Conservation (phyloP, 805 yeast species). For the Zygotorulaspora chibaensis region DNA sequence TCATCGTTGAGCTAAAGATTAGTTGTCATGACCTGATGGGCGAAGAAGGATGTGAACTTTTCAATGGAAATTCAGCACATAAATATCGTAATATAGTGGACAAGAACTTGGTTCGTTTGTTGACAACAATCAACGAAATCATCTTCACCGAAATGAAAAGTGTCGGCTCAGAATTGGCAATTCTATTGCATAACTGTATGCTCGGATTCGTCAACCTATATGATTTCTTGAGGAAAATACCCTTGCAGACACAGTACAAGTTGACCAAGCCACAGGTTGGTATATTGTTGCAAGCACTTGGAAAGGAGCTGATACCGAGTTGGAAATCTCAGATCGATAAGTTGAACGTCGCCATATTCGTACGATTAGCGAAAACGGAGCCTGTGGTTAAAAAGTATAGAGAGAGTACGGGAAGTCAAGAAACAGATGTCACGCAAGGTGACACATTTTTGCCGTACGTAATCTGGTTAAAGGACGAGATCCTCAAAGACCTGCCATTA, state of each 20-base stretch:
- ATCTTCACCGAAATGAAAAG: slow-evolving; percentile 13
- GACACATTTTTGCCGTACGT: slow-evolving; percentile 17
- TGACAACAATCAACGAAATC: slow-evolving; percentile 13
- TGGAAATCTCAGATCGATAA: slow-evolving; percentile 27
- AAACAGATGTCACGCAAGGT: slow-evolving; percentile 12
- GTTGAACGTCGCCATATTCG: slow-evolving; percentile 21
- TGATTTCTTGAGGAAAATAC: slow-evolving; percentile 22
- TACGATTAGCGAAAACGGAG: slow-evolving; percentile 11
- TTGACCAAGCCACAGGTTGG: slow-evolving; percentile 19
- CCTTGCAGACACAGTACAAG: slow-evolving; percentile 17
- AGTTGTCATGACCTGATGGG: slow-evolving; percentile 14
- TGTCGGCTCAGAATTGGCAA: slow-evolving; percentile 8
- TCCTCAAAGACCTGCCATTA: slow-evolving; percentile 1
- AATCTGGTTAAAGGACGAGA: slow-evolving; percentile 25
- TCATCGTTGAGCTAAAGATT: slow-evolving; percentile 11
- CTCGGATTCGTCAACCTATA: slow-evolving; percentile 25
- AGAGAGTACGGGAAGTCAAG: slow-evolving; percentile 7
- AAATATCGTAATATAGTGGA: slow-evolving; percentile 15
- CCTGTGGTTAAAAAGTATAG: slow-evolving; percentile 13
- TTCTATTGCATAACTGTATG: slow-evolving; percentile 23
- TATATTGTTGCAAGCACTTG: slow-evolving; percentile 19
- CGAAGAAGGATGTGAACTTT: slow-evolving; percentile 8
- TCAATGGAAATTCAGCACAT: slow-evolving; percentile 13
- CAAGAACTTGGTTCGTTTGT: slow-evolving; percentile 14
- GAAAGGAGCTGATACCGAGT: slow-evolving; percentile 20